These are phyloP conservation scores for Backusella tuberculispora DNA, from an alignment of 192 early-diverging fungal species.

Conservation along the genomic window DNA sequence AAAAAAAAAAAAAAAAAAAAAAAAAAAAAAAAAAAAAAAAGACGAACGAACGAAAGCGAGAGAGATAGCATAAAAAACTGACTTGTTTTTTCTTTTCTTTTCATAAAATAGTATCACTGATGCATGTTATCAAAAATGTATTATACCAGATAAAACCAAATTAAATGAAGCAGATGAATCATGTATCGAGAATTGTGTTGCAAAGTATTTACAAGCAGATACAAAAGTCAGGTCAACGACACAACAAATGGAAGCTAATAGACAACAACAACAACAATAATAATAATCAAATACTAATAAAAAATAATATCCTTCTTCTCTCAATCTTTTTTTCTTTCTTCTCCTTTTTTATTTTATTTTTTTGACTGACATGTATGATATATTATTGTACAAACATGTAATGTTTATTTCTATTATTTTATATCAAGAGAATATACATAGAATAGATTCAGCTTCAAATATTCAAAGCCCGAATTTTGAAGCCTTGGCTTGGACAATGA, in stretches of 20 bases:
- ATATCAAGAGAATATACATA: too few species aligned
- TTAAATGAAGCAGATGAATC: slow-evolving; percentile 86
- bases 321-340: not conserved
- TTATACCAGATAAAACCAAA: slow-evolving; percentile 67
- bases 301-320: not conserved
- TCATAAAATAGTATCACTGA: slow-evolving; percentile 59
- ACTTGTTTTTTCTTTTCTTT: too few species aligned
- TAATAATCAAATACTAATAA: not conserved
- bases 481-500: too few species aligned
- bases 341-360: not conserved
- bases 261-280: not conserved
- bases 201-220: slow-evolving; percentile 87
- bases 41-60: too few species aligned
- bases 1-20: slow-evolving; percentile 9
- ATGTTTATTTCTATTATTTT: too few species aligned
- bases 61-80: too few species aligned
- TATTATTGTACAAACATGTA: too few species aligned
- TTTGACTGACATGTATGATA: not conserved
- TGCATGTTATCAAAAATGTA: slow-evolving; percentile 82
- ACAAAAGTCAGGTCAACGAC: slow-evolving; percentile 73
- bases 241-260: slow-evolving; percentile 25
- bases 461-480: too few species aligned
- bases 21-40: not conserved
- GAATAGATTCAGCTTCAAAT: too few species aligned
- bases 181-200: slow-evolving; percentile 84